Evolutionary conservation across 2,329 filamentous ascomycete species (phyloP).

Genomic region (Botrytis galanthina): DNA sequence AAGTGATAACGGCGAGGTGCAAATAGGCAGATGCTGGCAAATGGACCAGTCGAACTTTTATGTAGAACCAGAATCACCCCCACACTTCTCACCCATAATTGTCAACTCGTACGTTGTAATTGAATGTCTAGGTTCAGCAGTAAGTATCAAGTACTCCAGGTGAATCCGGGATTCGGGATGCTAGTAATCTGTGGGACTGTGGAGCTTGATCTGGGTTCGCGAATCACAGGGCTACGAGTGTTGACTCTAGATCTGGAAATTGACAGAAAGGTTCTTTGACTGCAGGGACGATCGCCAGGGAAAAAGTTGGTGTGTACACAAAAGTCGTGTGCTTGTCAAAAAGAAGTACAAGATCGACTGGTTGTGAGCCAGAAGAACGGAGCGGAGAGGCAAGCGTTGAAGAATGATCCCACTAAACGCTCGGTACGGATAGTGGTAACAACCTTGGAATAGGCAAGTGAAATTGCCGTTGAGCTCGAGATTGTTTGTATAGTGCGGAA

Average conservation of each 20-base stretch:
- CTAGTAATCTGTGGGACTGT: slow-evolving; percentile 27
- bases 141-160: slow-evolving; percentile 29
- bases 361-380: slow-evolving; percentile 26
- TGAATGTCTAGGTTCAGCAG: slow-evolving; percentile 18
- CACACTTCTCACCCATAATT: slow-evolving; percentile 32
- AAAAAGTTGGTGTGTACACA: slow-evolving; percentile 26
- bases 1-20: slow-evolving; percentile 27
- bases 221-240: slow-evolving; percentile 33
- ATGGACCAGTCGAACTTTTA: slow-evolving; percentile 35
- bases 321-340: slow-evolving; percentile 28
- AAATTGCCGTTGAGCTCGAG: slow-evolving; percentile 21
- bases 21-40: slow-evolving; percentile 28
- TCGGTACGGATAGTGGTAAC: slow-evolving; percentile 21
- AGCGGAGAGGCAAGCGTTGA: slow-evolving; percentile 22
- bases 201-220: slow-evolving; percentile 31
- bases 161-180: slow-evolving; percentile 29
- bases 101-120: slow-evolving; percentile 33
- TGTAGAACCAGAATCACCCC: slow-evolving; percentile 30
- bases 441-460: slow-evolving; percentile 25
- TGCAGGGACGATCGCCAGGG: slow-evolving; percentile 33
- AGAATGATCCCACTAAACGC: slow-evolving; percentile 25
- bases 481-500: slow-evolving; percentile 20
- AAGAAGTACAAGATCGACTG: slow-evolving; percentile 22
- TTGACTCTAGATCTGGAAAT: slow-evolving; percentile 31
- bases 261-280: slow-evolving; percentile 26